A percentile compares a stretch with the other conserved stretches of the same genome.
phyloP scores from a whole-genome alignment of 2,329 filamentous ascomycete species.

The Apiospora rasikravindrae region DNA sequence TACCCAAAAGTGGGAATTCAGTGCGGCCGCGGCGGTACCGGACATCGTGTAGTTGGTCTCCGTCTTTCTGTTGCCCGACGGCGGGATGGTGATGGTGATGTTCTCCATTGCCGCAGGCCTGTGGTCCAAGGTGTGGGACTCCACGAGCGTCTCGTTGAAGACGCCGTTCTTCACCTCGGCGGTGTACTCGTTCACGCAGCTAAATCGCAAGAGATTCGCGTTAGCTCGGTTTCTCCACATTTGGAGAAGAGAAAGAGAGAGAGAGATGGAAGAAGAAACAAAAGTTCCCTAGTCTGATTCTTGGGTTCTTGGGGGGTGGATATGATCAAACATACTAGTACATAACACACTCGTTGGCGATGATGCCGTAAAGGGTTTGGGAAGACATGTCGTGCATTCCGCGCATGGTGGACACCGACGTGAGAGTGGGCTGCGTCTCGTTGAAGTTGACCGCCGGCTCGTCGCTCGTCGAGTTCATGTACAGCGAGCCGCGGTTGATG shows the following conservation, averaged over 20 bases:
- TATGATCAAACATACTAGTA: slow-evolving; percentile 18
- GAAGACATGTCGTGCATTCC: slow-evolving; percentile 22
- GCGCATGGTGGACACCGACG: slow-evolving; percentile 22
- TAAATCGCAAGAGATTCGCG: neutral
- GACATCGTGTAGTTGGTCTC: slow-evolving; percentile 15
- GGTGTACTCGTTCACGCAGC: slow-evolving; percentile 25
- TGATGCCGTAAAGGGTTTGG: slow-evolving; percentile 17
- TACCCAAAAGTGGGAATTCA: slow-evolving; percentile 16
- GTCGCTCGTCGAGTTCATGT: slow-evolving; percentile 22
- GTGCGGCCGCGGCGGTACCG: neutral
- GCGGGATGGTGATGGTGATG: slow-evolving; percentile 24
- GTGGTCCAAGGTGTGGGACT: slow-evolving; percentile 16
- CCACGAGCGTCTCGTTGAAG: slow-evolving; percentile 22
- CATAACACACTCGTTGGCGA: slow-evolving; percentile 26
- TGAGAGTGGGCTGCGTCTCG: slow-evolving; percentile 23
- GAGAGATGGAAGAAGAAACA: too few species aligned
- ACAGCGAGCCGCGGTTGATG: neutral
- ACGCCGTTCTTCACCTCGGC: slow-evolving; percentile 22
- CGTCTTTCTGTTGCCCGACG: neutral
- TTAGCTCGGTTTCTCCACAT: neutral
- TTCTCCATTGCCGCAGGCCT: neutral
- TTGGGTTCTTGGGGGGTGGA: too few species aligned
- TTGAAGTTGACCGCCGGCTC: slow-evolving; percentile 23
- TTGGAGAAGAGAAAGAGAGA: neutral
- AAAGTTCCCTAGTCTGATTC: too few species aligned